Evolutionary conservation across 2,329 filamentous ascomycete genomes (phyloP).

Genomic region (Diaporthe vaccinii): DNA sequence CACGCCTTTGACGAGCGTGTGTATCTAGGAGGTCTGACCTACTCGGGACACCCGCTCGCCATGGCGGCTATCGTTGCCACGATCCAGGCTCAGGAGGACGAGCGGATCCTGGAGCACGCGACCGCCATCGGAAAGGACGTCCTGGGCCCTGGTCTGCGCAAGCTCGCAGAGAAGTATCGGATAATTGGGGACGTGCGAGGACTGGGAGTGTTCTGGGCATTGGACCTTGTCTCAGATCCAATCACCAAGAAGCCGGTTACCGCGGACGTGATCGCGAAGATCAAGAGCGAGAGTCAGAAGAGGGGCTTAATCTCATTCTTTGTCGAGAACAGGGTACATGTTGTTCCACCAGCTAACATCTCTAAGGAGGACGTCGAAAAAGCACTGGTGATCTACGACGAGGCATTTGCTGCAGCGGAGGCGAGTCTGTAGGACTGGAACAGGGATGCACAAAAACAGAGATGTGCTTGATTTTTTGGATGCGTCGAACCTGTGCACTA

Average conservation of each 20-base stretch:
- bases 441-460: too few relatives aligned
- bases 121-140: constrained; percentile 36
- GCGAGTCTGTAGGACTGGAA: constrained; percentile 14
- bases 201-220: constrained; percentile 39
- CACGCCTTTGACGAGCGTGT: constrained; percentile 37
- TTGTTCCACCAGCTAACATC: constrained; percentile 34
- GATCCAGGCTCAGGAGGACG: constrained; percentile 38
- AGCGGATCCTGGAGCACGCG: constrained; percentile 34
- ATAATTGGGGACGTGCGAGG: constrained; percentile 37
- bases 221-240: constrained; percentile 38
- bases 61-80: constrained; percentile 41
- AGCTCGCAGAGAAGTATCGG: constrained; percentile 33
- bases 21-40: constrained; percentile 38
- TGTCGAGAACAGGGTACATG: constrained; percentile 40
- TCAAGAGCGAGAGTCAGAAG: constrained; percentile 36
- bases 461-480: neutral
- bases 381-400: constrained; percentile 39
- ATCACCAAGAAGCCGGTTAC: constrained; percentile 34
- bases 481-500: neutral
- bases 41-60: constrained; percentile 40
- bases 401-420: constrained; percentile 30
- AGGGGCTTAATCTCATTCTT: constrained; percentile 37
- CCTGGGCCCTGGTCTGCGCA: constrained; percentile 36
- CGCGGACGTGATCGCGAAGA: constrained; percentile 26
- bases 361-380: constrained; percentile 38